Percentiles rank a stretch among this genome's conserved stretches.
Evolutionary conservation across 805 yeast genomes (phyloP).

Genomic region (Pichia gijzeniarum): DNA sequence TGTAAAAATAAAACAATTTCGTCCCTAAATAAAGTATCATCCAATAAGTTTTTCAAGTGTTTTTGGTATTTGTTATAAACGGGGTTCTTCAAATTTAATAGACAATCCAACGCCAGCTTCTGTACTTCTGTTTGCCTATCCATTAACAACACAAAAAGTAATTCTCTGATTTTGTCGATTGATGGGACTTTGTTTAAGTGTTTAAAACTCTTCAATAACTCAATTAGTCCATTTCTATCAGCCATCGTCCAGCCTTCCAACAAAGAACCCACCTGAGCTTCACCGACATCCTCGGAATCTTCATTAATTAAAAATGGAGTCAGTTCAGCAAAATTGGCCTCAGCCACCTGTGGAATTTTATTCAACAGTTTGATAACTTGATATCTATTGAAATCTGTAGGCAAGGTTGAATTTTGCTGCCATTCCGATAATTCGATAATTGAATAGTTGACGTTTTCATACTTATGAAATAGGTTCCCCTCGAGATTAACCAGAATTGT

Average conservation of each 20-base stretch:
- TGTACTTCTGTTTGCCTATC: slow-evolving; percentile 60
- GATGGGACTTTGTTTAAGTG: slow-evolving; percentile 50
- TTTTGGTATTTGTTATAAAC: slow-evolving; percentile 63
- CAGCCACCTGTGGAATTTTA: slow-evolving; percentile 62
- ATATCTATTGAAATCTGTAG: slow-evolving; percentile 43
- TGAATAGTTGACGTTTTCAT: slow-evolving; percentile 30
- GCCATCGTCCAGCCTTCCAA: slow-evolving; percentile 24
- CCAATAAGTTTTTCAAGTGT: slow-evolving; percentile 65
- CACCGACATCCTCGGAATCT: slow-evolving; percentile 30
- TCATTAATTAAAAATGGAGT: slow-evolving; percentile 50
- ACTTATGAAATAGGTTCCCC: slow-evolving; percentile 28
- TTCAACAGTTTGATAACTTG: slow-evolving; percentile 53
- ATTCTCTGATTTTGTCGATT: slow-evolving; percentile 46
- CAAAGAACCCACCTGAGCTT: slow-evolving; percentile 20
- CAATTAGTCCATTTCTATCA: slow-evolving; percentile 56
- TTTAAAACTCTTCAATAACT: slow-evolving; percentile 57
- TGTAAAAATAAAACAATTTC: slow-evolving; percentile 64
- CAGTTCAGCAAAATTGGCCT: slow-evolving; percentile 48
- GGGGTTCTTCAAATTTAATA: slow-evolving; percentile 58
- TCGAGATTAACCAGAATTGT: slow-evolving; percentile 32
- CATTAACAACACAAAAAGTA: slow-evolving; percentile 51
- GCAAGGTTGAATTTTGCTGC: slow-evolving; percentile 32
- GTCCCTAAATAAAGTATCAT: slow-evolving; percentile 79
- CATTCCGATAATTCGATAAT: slow-evolving; percentile 33
- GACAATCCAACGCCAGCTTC: slow-evolving; percentile 60